Conservation (phyloP, 1,284 basidiomycete species). For the Bjerkandera adusta region DNA sequence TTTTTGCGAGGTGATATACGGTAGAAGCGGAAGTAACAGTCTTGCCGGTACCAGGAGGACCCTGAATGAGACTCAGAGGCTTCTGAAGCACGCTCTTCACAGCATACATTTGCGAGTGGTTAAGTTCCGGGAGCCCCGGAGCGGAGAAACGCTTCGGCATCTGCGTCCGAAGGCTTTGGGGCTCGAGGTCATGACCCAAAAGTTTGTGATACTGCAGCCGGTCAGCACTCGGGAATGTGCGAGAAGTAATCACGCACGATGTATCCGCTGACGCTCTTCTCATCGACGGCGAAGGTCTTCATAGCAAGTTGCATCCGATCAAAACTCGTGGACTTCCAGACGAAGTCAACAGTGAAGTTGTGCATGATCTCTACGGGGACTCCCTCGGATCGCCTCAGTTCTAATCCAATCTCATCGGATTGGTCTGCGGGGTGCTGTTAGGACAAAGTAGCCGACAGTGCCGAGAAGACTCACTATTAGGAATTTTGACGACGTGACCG, state of each 20-base stretch:
- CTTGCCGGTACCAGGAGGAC: constrained; percentile 98
- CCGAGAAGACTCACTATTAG: constrained; percentile 75
- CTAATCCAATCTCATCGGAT: constrained; percentile 96
- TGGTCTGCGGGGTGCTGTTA: constrained; percentile 58
- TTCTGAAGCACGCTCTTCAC: constrained; percentile 99
- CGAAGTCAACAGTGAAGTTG: constrained; percentile 95
- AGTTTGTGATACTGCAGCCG: constrained; percentile 88
- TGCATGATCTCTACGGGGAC: constrained; percentile 94
- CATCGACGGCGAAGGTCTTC: constrained; percentile 99
- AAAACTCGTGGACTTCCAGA: constrained; percentile 99
- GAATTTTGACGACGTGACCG: constrained; percentile 98
- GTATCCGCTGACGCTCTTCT: constrained; percentile 98
- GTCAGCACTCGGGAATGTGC: constrained; percentile 12
- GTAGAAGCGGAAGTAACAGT: constrained; percentile 99
- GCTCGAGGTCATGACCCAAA: constrained; percentile 93
- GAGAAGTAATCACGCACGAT: constrained; percentile 53
- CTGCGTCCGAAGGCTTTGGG: constrained; percentile 84
- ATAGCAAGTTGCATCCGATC: constrained; percentile 99
- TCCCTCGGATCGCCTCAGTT: constrained; percentile 89
- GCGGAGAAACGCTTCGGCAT: constrained; percentile 98
- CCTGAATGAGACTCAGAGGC: constrained; percentile 97
- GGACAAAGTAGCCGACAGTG: constrained; percentile 19
- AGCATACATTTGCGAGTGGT: constrained; percentile 99
- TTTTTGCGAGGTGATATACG: constrained; percentile 98
- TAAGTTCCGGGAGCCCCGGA: constrained; percentile 95